phyloP scores from a whole-genome alignment of 2,329 filamentous ascomycete genomes.

The Fusarium nodosum region DNA sequence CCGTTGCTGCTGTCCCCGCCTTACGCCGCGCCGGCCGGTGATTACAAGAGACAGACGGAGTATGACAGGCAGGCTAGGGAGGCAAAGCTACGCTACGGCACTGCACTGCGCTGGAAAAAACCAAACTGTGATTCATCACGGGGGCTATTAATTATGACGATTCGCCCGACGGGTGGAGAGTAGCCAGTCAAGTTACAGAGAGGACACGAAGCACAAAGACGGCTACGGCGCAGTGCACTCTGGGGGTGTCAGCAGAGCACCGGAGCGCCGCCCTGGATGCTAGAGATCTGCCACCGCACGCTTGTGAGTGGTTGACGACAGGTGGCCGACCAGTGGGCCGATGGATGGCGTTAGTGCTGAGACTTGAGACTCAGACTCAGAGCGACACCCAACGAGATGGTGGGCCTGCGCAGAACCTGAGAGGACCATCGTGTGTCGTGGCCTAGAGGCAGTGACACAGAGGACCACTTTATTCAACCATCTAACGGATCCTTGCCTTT shows the following conservation, averaged over 20 bases:
- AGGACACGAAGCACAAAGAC: slow-evolving; percentile 44
- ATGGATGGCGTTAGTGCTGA: slow-evolving; percentile 53
- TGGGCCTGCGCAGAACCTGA: slow-evolving; percentile 35
- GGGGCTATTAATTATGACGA: slow-evolving; percentile 47
- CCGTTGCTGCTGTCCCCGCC: slow-evolving; percentile 30
- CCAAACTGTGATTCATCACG: slow-evolving; percentile 47
- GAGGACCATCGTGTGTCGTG: slow-evolving; percentile 34
- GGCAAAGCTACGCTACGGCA: slow-evolving; percentile 41
- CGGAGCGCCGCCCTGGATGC: slow-evolving; percentile 35
- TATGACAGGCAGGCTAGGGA: slow-evolving; percentile 27
- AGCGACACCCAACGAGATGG: slow-evolving; percentile 39
- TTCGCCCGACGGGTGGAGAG: slow-evolving; percentile 46
- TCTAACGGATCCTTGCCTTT: slow-evolving; percentile 59
- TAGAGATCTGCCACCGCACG: slow-evolving; percentile 38
- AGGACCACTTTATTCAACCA: slow-evolving; percentile 61
- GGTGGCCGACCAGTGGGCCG: slow-evolving; percentile 46
- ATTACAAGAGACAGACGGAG: slow-evolving; percentile 14
- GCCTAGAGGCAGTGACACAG: slow-evolving; percentile 50
- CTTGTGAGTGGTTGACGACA: slow-evolving; percentile 43
- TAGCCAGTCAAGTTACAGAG: slow-evolving; percentile 35
- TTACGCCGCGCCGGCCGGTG: slow-evolving; percentile 36
- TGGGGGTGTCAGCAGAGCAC: slow-evolving; percentile 50
- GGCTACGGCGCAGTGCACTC: slow-evolving; percentile 40
- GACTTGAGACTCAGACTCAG: slow-evolving; percentile 27
- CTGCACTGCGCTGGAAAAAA: slow-evolving; percentile 12